Conservation (phyloP, 225 moss, liverwort and hornwort species). For the Pseudoscleropodium purum region DNA sequence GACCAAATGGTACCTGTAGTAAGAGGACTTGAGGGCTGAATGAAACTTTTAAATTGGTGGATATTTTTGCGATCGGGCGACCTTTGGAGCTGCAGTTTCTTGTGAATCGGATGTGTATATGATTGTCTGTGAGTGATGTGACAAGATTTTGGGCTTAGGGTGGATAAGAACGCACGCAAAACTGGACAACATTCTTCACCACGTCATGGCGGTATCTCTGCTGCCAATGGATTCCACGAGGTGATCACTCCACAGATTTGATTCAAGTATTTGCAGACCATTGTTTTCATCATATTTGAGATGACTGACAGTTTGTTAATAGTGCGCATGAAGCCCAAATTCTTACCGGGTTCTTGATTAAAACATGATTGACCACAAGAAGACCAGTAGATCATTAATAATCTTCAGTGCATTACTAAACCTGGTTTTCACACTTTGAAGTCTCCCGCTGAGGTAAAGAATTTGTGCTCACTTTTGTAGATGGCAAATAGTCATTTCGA, state of each 20-base stretch:
- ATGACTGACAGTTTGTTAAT: too few relatives aligned
- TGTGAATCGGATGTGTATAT: background rate
- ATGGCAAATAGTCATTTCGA: background rate
- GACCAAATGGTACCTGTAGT: background rate
- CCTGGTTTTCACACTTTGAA: background rate
- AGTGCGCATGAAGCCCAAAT: background rate
- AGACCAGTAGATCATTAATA: background rate
- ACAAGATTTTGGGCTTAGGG: conserved; percentile 12
- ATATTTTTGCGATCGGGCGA: background rate
- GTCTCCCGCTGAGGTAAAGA: background rate
- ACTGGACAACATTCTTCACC: background rate
- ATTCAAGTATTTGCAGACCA: background rate
- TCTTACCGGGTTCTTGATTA: background rate
- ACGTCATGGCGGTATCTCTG: conserved; percentile 4
- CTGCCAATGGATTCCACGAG: conserved; percentile 33
- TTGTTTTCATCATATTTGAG: background rate
- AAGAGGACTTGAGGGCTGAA: background rate
- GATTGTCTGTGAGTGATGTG: conserved; percentile 5
- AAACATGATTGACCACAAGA: background rate
- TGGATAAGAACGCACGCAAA: conserved; percentile 20
- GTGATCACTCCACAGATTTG: background rate
- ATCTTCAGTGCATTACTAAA: background rate
- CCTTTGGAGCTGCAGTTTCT: background rate
- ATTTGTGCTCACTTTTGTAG: conserved; percentile 10
- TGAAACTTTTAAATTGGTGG: background rate